Evolutionary conservation across 2,329 filamentous ascomycete species (phyloP).

Genomic region (Fusarium staphyleae): DNA sequence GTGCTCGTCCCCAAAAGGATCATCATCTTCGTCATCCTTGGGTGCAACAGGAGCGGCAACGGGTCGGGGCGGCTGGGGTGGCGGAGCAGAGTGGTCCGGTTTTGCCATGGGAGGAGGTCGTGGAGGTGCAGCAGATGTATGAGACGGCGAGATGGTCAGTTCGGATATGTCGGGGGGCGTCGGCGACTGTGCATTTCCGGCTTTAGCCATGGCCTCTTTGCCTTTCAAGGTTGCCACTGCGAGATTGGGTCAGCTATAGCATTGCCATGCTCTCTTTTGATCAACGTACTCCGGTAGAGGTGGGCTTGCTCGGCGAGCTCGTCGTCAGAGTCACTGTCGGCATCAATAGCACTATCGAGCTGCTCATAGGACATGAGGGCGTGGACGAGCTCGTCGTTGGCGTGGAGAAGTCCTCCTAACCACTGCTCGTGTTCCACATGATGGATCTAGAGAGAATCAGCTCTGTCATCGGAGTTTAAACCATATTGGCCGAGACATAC

Average conservation of each 20-base stretch:
- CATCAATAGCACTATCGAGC: slow-evolving; percentile 84
- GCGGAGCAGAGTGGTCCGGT: slow-evolving; percentile 26
- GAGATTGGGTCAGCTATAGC: slow-evolving; percentile 27
- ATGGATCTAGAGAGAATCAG: slow-evolving; percentile 68
- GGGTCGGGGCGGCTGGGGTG: slow-evolving; percentile 30
- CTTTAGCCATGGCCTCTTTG: slow-evolving; percentile 54
- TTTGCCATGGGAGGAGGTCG: slow-evolving; percentile 40
- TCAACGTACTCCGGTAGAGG: slow-evolving; percentile 63
- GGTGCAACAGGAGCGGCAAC: slow-evolving; percentile 30
- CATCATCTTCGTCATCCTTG: slow-evolving; percentile 78
- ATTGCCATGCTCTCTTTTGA: slow-evolving; percentile 1
- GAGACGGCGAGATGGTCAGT: slow-evolving; percentile 52
- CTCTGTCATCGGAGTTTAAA: not conserved
- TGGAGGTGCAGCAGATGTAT: slow-evolving; percentile 56
- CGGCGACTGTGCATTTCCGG: slow-evolving; percentile 45
- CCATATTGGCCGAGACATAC: slow-evolving; percentile 50
- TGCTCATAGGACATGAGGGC: slow-evolving; percentile 95
- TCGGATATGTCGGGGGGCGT: slow-evolving; percentile 54
- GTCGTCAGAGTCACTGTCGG: slow-evolving; percentile 74
- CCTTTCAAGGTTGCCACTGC: slow-evolving; percentile 62
- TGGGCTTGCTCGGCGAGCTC: slow-evolving; percentile 72
- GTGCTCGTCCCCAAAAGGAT: slow-evolving; percentile 87
- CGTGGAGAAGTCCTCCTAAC: slow-evolving; percentile 87
- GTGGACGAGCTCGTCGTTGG: slow-evolving; percentile 94
- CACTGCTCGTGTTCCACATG: slow-evolving; percentile 90